Evolutionary conservation across 352 stramenopile species (phyloP), one percentile per base, ranked within the genome.

Genomic region (Plasmopara viticola): DNA sequence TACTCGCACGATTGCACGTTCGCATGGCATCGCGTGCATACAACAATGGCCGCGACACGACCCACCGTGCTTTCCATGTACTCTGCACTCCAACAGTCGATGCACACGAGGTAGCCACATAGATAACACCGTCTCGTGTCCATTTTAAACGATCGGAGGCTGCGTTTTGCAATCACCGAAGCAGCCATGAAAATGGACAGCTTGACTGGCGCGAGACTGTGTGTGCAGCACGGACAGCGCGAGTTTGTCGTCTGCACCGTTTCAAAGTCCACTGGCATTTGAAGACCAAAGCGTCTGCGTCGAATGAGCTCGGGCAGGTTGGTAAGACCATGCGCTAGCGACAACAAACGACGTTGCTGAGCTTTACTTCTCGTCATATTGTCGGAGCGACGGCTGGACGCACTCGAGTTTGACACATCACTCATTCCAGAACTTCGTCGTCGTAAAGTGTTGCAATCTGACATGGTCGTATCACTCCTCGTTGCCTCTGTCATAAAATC

Each of bases 221-320:
- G 69, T 3, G 66, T 80, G 34, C 78, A 89, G 42, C 68, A 76
- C 25, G 77, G 66, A 46, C 78, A 89, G 38, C 60, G 68, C 7
- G 60, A 44, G 50, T 85, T 89, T 5, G 50, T 60, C 0, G 64
- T 54, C 4, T 70, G 44, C 8, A 75, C 50, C 4, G 58, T 47
- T 7, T 44, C 61, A 10, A 58, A 44, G 56, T 86, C 67, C 0
- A 67, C 56, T 8, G 84, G 63, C 15, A 68, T 64, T 53, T 87
- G 78, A 0, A 72, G 59, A n/a, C 73, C 75, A 12, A 87, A 70
- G 2, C 78, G 71, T 1, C 72, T 71, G 39, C 78, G 71, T 8
- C 69, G 69, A 12, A 89, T 60, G 14, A 87, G 45, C 9, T 60
- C 51, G 1, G 70, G 61, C 9, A 85, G 52, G 8, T 66, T 61